Percentiles rank a stretch among this genome's conserved stretches.
These are phyloP conservation scores for Plasmodium inui DNA, from an alignment of 169 alveolate genomes.

Conservation along the genomic window DNA sequence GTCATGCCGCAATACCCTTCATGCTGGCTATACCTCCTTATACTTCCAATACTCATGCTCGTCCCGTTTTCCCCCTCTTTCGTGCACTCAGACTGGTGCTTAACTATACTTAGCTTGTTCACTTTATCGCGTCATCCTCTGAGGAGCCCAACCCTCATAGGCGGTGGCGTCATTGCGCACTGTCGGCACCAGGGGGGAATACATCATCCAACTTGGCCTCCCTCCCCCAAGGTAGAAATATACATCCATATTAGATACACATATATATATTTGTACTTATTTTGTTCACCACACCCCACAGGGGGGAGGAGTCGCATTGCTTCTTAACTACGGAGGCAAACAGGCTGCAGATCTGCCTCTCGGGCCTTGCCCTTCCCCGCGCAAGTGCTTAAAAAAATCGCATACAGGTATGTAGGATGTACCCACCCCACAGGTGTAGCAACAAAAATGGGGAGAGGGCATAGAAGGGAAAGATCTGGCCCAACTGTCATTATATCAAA, in stretches of 20 bases:
- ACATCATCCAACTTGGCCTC: background rate
- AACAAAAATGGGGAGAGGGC: background rate
- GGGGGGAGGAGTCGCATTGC: background rate
- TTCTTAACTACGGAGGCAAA: background rate
- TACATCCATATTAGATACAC: background rate
- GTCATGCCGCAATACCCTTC: no score
- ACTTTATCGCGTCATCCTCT: background rate
- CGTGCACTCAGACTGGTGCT: background rate
- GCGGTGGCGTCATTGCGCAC: background rate
- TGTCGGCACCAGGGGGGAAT: background rate
- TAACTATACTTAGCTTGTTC: background rate
- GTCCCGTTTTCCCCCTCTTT: background rate
- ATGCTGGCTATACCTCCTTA: background rate
- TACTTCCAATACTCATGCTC: background rate
- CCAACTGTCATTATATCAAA: background rate
- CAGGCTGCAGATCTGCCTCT: background rate
- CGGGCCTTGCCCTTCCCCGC: background rate
- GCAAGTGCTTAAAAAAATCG: no score
- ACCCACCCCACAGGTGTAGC: background rate
- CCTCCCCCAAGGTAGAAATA: background rate
- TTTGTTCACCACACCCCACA: background rate
- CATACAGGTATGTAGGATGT: background rate
- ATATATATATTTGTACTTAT: background rate
- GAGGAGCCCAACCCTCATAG: background rate
- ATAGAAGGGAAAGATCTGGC: background rate